These are phyloP conservation scores for Salvia sclarea DNA, from an alignment of 305 asterid genomes.

Conservation along the genomic window DNA sequence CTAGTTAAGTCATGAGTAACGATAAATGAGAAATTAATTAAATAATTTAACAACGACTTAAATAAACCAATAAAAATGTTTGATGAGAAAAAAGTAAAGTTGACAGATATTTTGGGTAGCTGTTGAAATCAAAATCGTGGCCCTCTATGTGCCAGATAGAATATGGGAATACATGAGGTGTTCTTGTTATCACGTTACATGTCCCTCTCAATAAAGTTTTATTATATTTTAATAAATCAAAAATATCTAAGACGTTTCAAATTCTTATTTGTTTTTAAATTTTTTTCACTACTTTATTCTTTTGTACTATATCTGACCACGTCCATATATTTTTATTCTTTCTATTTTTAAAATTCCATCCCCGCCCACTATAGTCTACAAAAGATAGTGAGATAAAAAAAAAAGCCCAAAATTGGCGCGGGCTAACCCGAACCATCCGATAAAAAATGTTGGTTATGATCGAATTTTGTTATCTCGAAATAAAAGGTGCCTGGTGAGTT, in stretches of 20 bases:
- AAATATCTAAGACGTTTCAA: neutral
- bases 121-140: neutral
- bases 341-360: no score
- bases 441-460: no score
- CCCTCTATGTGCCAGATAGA: conserved; percentile 1
- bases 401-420: no score
- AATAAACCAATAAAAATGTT: neutral
- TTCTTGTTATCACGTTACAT: neutral
- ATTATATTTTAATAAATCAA: no score
- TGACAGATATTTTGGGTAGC: neutral
- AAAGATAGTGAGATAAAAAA: no score
- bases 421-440: no score
- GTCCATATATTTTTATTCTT: neutral
- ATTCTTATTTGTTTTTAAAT: no score
- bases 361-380: neutral
- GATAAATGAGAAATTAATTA: neutral
- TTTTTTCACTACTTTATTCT: neutral
- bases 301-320: neutral
- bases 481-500: no score
- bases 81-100: neutral
- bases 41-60: neutral
- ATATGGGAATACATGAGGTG: neutral
- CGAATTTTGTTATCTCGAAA: no score
- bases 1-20: neutral
- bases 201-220: neutral